Evolutionary conservation across 75 land plant species (phyloP).

Genomic region (Adiantum capillusveneris): DNA sequence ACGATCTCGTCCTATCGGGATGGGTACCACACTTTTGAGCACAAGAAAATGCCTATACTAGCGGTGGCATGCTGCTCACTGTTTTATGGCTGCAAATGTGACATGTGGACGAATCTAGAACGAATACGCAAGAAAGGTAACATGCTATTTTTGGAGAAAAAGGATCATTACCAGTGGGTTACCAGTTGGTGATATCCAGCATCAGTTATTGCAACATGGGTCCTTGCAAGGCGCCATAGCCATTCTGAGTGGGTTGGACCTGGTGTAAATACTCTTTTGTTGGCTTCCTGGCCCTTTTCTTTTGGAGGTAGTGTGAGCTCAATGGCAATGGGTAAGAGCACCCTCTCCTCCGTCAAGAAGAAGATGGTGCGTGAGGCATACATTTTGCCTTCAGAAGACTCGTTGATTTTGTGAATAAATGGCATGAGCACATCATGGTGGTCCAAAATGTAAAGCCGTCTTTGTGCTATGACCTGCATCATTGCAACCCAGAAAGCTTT

Average conservation of each 20-base stretch:
- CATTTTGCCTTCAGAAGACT: conserved; percentile 20
- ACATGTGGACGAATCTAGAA: too few species aligned
- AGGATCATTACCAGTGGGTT: conserved; percentile 9
- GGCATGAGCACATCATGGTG: conserved; percentile 9
- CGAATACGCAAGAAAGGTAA: too few species aligned
- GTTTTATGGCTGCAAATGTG: too few species aligned
- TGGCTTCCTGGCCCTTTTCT: conserved; percentile 7
- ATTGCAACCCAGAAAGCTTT: too few species aligned
- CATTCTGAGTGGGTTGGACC: conserved; percentile 14
- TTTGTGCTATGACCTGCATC: conserved; percentile 14
- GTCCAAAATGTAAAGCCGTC: conserved; percentile 12
- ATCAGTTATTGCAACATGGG: conserved; percentile 8
- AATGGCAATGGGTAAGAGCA: conserved; percentile 16
- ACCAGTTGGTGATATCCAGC: not conserved
- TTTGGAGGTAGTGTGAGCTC: conserved; percentile 24
- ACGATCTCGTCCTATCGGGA: too few species aligned
- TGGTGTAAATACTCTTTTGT: conserved; percentile 12
- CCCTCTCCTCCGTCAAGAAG: conserved; percentile 9
- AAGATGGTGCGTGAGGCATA: conserved; percentile 18
- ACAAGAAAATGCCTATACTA: too few species aligned
- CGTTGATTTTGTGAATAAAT: conserved; percentile 7
- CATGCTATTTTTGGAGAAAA: too few species aligned
- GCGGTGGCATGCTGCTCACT: too few species aligned
- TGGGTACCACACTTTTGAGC: too few species aligned
- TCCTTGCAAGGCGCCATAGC: conserved; percentile 13